A percentile compares a stretch with the other conserved stretches of the same genome.
Evolutionary conservation across 2,329 filamentous ascomycete genomes (phyloP).

Genomic region (Claviceps pusilla): DNA sequence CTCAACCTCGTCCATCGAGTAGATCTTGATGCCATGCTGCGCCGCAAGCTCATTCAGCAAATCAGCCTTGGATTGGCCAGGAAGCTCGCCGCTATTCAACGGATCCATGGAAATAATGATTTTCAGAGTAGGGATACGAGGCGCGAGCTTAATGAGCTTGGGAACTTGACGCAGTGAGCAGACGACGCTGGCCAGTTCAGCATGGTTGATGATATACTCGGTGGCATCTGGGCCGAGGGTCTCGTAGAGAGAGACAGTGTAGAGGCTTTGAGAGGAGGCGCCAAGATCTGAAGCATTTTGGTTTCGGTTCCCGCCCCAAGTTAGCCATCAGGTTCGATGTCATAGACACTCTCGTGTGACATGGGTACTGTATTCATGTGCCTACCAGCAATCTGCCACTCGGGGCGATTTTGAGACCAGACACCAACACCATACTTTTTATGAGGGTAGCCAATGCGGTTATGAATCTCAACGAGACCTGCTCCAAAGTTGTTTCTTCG

Average conservation of each 20-base stretch:
- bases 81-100: conserved; percentile 62
- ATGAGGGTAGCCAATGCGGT: conserved; percentile 46
- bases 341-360: neutral
- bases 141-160: conserved; percentile 60
- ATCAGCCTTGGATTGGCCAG: conserved; percentile 63
- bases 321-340: neutral
- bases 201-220: conserved; percentile 92
- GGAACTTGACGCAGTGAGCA: conserved; percentile 71
- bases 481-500: conserved; percentile 73
- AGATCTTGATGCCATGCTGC: conserved; percentile 61
- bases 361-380: neutral
- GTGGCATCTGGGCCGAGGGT: conserved; percentile 82
- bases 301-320: too few species aligned
- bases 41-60: conserved; percentile 62
- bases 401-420: conserved; percentile 73
- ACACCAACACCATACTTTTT: conserved; percentile 62
- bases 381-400: conserved; percentile 70
- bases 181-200: conserved; percentile 58
- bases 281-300: conserved; percentile 51
- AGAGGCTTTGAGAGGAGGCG: conserved; percentile 74
- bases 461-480: conserved; percentile 70
- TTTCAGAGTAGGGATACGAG: conserved; percentile 68
- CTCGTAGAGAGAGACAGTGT: conserved; percentile 87
- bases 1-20: conserved; percentile 70
- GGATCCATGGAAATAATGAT: conserved; percentile 77